phyloP scores from a whole-genome alignment of 805 yeast species.

The Wickerhamiella dianesei region DNA sequence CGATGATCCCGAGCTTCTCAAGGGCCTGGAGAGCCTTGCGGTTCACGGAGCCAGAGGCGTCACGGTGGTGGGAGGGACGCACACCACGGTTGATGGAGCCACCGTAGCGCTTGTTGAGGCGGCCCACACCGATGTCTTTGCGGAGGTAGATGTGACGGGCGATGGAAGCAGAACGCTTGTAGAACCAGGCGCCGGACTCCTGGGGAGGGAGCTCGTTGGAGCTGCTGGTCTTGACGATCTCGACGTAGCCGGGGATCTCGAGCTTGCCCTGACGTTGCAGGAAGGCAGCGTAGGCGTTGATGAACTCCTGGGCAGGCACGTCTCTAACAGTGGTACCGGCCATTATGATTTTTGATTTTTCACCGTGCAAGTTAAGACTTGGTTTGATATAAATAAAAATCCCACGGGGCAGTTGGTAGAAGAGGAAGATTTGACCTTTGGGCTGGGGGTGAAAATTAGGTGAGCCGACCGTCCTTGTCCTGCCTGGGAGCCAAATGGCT shows the following conservation, averaged over 20 bases:
- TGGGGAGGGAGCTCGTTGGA: constrained; percentile 99
- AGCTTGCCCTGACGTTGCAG: constrained; percentile 99
- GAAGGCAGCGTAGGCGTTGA: constrained; percentile 98
- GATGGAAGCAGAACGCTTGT: constrained; percentile 99
- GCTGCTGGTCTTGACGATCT: constrained; percentile 96
- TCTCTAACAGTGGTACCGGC: constrained; percentile 48
- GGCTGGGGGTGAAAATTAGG: background rate
- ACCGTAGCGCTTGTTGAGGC: constrained; percentile 97
- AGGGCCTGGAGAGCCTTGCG: constrained; percentile 96
- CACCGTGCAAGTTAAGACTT: background rate
- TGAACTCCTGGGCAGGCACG: constrained; percentile 99
- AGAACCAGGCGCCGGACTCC: constrained; percentile 99
- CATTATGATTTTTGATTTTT: constrained; percentile 12
- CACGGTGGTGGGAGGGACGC: constrained; percentile 97
- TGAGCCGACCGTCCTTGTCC: too few species aligned
- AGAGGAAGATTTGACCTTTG: background rate
- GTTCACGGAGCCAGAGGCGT: constrained; percentile 99
- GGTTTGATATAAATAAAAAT: background rate
- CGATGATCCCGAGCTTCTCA: constrained; percentile 95
- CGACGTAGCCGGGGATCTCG: constrained; percentile 99
- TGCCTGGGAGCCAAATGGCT: too few species aligned
- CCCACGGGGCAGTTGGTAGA: background rate
- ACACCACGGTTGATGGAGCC: constrained; percentile 98
- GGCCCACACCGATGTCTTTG: constrained; percentile 99
- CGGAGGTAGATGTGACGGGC: constrained; percentile 99